Conservation (phyloP, 257 asterid species). For the Solanum virginianum region DNA sequence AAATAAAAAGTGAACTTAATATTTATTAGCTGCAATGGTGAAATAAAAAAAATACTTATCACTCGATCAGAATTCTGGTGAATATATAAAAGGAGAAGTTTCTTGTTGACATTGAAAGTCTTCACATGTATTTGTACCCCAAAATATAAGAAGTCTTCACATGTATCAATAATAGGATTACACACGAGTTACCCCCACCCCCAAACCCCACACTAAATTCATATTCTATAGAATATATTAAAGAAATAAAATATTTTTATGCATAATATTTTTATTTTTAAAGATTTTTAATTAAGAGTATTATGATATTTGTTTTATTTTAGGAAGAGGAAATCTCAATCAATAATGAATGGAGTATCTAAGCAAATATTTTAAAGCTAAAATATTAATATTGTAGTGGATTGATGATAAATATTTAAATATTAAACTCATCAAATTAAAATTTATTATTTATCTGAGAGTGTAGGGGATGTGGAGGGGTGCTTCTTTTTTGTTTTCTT, state of each 20-base stretch:
- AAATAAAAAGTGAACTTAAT: background rate
- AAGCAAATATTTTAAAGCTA: background rate
- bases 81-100: background rate
- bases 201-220: background rate
- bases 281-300: too few species aligned
- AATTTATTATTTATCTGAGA: background rate
- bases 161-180: slow-evolving; percentile 26
- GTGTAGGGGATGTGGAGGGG: background rate
- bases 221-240: background rate
- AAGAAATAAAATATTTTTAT: background rate
- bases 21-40: slow-evolving; percentile 6
- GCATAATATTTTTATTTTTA: background rate
- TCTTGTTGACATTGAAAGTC: slow-evolving; percentile 5
- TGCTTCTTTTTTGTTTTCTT: background rate
- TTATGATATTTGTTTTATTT: too few species aligned
- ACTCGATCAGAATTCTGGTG: fast-evolving
- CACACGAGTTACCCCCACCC: background rate
- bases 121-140: slow-evolving; percentile 20
- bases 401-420: background rate
- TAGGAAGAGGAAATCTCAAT: too few species aligned
- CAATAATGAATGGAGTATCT: too few species aligned
- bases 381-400: background rate
- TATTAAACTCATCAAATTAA: background rate
- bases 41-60: background rate
- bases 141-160: slow-evolving; percentile 11